A percentile compares a stretch with the other conserved stretches of the same genome.
Evolutionary conservation across 106 monocot species (phyloP).

Genomic region (Dendrobium huoshanense): DNA sequence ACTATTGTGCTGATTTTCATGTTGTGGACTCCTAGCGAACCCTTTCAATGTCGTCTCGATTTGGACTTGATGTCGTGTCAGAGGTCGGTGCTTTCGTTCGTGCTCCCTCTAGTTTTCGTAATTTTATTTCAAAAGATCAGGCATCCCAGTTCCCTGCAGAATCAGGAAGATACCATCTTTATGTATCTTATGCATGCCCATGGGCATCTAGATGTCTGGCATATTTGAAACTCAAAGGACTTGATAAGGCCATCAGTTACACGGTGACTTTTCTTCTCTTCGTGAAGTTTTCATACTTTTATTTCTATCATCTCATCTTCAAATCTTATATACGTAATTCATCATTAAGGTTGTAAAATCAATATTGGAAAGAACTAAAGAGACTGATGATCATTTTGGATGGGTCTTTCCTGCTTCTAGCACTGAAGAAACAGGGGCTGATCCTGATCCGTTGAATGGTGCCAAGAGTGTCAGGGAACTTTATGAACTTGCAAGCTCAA

Average conservation of each 20-base stretch:
- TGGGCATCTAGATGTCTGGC: slow-evolving; percentile 94
- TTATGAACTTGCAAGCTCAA: slow-evolving; percentile 77
- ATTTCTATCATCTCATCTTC: not conserved
- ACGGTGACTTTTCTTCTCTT: slow-evolving; percentile 28
- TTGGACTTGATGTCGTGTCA: slow-evolving; percentile 59
- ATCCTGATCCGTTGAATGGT: slow-evolving; percentile 68
- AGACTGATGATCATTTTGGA: slow-evolving; percentile 78
- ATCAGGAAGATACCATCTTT: slow-evolving; percentile 88
- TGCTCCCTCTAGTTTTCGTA: slow-evolving; percentile 66
- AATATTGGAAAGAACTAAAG: slow-evolving; percentile 87
- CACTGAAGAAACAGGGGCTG: slow-evolving; percentile 68
- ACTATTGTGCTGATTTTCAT: not conserved
- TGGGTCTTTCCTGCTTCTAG: slow-evolving; percentile 77
- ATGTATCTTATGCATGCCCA: slow-evolving; percentile 93
- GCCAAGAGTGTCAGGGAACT: slow-evolving; percentile 72
- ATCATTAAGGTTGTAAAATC: slow-evolving; percentile 61
- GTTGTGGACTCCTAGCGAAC: not conserved
- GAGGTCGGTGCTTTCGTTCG: slow-evolving; percentile 70
- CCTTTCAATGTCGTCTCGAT: slow-evolving; percentile 46
- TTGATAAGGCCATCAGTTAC: slow-evolving; percentile 70
- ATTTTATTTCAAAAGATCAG: slow-evolving; percentile 60
- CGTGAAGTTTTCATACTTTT: not conserved
- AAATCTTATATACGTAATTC: not conserved
- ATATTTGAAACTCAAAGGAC: slow-evolving; percentile 79
- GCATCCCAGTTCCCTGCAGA: slow-evolving; percentile 70